phyloP scores from a whole-genome alignment of 2,329 filamentous ascomycete species.

The Xylaria sp. region DNA sequence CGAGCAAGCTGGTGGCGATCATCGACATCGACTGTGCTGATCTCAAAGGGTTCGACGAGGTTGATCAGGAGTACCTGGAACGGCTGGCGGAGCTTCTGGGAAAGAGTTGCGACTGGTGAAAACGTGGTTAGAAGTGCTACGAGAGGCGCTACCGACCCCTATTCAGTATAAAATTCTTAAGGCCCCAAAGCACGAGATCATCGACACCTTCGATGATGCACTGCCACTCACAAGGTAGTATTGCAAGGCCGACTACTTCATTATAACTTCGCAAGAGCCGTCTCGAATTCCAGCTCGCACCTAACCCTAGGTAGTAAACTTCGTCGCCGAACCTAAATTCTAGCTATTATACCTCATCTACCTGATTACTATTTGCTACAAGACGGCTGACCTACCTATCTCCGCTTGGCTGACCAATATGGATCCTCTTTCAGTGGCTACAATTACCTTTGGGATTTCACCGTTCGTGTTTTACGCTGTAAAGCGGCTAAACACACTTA shows the following conservation, averaged over 20 bases:
- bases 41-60: constrained; percentile 66
- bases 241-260: neutral
- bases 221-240: neutral
- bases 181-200: neutral
- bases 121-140: neutral
- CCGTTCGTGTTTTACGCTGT: neutral
- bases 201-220: neutral
- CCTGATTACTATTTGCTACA: neutral
- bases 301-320: neutral
- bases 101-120: constrained; percentile 66
- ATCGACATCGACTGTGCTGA: constrained; percentile 80
- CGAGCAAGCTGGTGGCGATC: constrained; percentile 65
- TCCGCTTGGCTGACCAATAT: neutral
- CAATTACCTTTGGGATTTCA: neutral
- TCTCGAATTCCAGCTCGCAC: neutral
- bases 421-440: neutral
- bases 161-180: neutral
- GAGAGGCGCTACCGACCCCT: neutral
- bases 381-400: neutral
- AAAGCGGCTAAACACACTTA: neutral
- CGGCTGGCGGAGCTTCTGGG: constrained; percentile 63
- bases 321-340: neutral
- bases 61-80: constrained; percentile 69
- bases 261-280: neutral
- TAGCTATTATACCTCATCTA: neutral